Conservation (phyloP, 805 yeast genomes). For the Hanseniaspora meyeri region DNA sequence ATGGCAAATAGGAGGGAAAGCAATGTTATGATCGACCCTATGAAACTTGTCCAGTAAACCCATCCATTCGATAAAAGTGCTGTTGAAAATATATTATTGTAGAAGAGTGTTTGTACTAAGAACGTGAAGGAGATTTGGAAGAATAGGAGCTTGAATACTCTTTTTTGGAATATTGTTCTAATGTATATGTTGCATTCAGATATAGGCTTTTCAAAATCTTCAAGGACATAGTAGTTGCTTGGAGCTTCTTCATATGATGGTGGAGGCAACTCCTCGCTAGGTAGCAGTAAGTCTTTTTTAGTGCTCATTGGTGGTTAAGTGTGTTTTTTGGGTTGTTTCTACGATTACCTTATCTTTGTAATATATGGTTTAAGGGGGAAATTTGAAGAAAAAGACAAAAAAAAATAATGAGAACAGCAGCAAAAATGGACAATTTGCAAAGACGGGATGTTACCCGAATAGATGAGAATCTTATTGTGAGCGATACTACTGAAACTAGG, state of each 20-base stretch:
- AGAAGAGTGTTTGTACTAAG: constrained; percentile 22
- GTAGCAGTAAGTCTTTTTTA: constrained; percentile 1
- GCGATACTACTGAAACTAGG: too few relatives aligned
- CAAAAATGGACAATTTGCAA: neutral
- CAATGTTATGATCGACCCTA: constrained; percentile 44
- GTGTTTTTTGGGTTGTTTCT: neutral
- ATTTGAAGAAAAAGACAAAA: too few relatives aligned
- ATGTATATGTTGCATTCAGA: constrained; percentile 65
- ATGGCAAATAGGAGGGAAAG: constrained; percentile 47
- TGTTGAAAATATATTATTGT: constrained; percentile 15
- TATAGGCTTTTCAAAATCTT: constrained; percentile 61
- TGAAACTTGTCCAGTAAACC: constrained; percentile 7
- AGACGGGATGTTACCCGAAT: neutral
- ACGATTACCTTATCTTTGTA: too few relatives aligned
- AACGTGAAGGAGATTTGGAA: constrained; percentile 55
- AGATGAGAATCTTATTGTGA: too few relatives aligned
- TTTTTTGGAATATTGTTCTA: constrained; percentile 63
- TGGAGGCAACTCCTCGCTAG: neutral
- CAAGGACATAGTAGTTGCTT: constrained; percentile 33
- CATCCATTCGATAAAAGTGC: constrained; percentile 1
- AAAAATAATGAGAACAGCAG: neutral
- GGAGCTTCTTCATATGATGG: constrained; percentile 5
- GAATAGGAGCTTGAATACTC: constrained; percentile 62
- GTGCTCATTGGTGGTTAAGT: neutral
- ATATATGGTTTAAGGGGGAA: too few relatives aligned